A percentile compares a stretch with the other conserved stretches of the same genome.
Evolutionary conservation across 2,329 filamentous ascomycete species (phyloP).

Genomic region (Fusarium newnesense): DNA sequence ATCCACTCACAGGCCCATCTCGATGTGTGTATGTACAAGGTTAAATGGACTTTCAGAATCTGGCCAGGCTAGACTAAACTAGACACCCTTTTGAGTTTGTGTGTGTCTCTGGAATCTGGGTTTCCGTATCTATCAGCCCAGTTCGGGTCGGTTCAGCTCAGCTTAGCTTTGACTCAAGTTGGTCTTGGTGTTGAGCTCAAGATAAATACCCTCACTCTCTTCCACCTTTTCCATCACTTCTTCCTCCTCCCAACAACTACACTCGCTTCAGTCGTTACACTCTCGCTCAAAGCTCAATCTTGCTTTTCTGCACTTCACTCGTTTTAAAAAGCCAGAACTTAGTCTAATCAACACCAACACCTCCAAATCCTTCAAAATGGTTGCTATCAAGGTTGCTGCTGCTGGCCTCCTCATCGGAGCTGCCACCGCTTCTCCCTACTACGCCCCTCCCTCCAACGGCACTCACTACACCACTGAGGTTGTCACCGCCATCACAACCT

Average conservation of each 20-base stretch:
- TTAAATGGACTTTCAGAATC: not conserved
- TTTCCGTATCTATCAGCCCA: conserved; percentile 2
- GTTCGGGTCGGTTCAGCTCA: not conserved
- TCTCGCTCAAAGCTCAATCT: conserved; percentile 6
- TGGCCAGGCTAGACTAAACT: conserved; percentile 3
- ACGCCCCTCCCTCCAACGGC: conserved; percentile 11
- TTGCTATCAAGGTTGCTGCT: conserved; percentile 23
- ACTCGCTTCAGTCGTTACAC: conserved; percentile 35
- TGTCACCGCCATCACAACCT: conserved; percentile 74
- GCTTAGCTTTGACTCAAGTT: not conserved
- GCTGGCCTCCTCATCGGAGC: conserved; percentile 34
- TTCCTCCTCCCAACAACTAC: conserved; percentile 21
- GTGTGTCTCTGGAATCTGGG: not conserved
- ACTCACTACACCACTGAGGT: conserved; percentile 69
- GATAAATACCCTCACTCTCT: conserved; percentile 32
- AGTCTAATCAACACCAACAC: too few relatives aligned
- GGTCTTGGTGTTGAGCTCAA: not conserved
- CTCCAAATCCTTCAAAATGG: conserved; percentile 23
- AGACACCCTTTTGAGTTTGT: conserved; percentile 1
- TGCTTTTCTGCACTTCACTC: conserved; percentile 27
- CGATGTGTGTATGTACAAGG: not conserved
- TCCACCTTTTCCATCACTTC: not conserved
- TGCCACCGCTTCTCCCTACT: conserved; percentile 21
- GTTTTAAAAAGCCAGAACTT: conserved; percentile 21
- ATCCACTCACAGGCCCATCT: conserved; percentile 3